These are phyloP conservation scores for Fusarium domesticum DNA, from an alignment of 2,329 filamentous ascomycete species.

Conservation along the genomic window DNA sequence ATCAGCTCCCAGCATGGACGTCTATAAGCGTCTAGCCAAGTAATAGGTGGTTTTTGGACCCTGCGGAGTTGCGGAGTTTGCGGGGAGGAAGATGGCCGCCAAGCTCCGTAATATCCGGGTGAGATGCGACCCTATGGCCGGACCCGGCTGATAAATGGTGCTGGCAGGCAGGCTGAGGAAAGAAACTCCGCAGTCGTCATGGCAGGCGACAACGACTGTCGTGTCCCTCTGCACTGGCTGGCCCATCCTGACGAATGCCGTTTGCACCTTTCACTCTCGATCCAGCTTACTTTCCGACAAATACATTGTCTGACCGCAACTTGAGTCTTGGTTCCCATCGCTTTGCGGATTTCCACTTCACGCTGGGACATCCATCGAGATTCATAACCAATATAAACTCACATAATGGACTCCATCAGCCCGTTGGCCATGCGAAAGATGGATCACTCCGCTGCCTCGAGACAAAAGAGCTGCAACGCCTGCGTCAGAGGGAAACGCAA, in stretches of 20 bases:
- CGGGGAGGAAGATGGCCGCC: constrained; percentile 7
- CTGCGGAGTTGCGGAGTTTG: constrained; percentile 34
- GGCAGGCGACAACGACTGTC: no score
- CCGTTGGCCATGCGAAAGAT: constrained; percentile 30
- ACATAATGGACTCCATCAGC: constrained; percentile 26
- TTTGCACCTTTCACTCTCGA: no score
- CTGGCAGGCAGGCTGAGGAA: background rate
- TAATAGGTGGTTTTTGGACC: no score
- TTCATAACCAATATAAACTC: background rate
- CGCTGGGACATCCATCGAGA: no score
- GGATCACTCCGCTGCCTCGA: constrained; percentile 40
- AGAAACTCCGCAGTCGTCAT: no score
- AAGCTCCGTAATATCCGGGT: constrained; percentile 2
- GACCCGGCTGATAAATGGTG: background rate
- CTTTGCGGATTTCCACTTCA: no score
- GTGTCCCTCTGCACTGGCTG: no score
- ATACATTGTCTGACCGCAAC: background rate
- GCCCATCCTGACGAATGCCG: no score
- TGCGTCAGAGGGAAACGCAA: constrained; percentile 47
- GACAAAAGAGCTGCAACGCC: constrained; percentile 49
- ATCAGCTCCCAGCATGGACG: no score
- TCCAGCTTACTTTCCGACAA: background rate
- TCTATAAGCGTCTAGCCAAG: no score
- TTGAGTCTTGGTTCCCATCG: no score
- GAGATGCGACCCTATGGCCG: constrained; percentile 20